Percentiles rank a stretch among this genome's conserved stretches.
Conservation (phyloP, 345 rosid genomes). For the Rubroshorea leprosula region DNA sequence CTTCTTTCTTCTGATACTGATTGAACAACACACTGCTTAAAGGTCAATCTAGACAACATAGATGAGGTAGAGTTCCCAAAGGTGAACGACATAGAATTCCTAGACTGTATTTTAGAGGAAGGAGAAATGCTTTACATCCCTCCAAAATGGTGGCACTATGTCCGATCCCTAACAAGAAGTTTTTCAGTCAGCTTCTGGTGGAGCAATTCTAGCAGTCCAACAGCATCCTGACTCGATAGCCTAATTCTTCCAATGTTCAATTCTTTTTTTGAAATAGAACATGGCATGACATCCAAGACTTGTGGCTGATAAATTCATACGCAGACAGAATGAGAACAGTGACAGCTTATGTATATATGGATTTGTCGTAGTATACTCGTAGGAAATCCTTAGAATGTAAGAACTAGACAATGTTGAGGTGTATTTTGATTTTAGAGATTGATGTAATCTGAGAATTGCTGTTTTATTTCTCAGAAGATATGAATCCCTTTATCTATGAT, state of each 20-base stretch:
- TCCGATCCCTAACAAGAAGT: slow-evolving; percentile 73
- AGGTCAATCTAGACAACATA: slow-evolving; percentile 89
- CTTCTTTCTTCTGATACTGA: slow-evolving; percentile 3
- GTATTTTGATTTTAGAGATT: no score
- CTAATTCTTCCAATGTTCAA: neutral
- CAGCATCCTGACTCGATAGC: slow-evolving; percentile 18
- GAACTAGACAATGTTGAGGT: no score
- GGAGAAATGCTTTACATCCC: slow-evolving; percentile 98
- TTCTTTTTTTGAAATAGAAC: neutral
- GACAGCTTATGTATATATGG: no score
- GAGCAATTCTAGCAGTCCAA: slow-evolving; percentile 37
- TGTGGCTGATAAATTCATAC: no score
- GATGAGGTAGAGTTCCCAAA: slow-evolving; percentile 55
- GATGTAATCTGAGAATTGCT: no score
- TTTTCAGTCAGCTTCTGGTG: slow-evolving; percentile 94
- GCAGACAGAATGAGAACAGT: no score
- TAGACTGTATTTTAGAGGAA: slow-evolving; percentile 83
- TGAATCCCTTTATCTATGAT: no score
- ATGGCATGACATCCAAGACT: neutral
- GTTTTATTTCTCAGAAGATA: no score
- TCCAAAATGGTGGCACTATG: slow-evolving; percentile 98
- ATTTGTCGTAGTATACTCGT: no score
- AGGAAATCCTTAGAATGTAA: no score
- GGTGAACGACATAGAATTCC: slow-evolving; percentile 54
- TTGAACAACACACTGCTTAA: slow-evolving; percentile 22